Evolutionary conservation across 805 yeast genomes (phyloP).

Genomic region (Ogataea henricii): DNA sequence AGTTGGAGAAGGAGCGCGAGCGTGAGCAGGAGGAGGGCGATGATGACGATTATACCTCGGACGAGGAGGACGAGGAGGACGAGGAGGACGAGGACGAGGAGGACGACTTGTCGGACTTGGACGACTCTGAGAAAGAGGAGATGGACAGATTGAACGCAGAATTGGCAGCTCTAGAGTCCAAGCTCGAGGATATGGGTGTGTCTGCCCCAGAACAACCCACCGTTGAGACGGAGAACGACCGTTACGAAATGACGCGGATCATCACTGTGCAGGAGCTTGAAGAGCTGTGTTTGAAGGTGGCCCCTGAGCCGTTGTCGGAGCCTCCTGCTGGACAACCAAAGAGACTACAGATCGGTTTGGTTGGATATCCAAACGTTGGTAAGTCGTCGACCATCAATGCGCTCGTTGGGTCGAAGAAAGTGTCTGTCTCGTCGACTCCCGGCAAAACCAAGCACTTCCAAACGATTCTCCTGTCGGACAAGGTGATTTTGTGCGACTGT

Average conservation of each 20-base stretch:
- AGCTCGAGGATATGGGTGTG: constrained; percentile 22
- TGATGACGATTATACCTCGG: constrained; percentile 13
- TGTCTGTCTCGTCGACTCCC: constrained; percentile 97
- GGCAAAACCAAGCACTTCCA: constrained; percentile 99
- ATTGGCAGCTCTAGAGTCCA: constrained; percentile 26
- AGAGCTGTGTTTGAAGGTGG: constrained; percentile 67
- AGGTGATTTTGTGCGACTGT: constrained; percentile 92
- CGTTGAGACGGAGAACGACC: constrained; percentile 33
- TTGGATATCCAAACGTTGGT: constrained; percentile 91
- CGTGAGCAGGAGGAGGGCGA: constrained; percentile 29
- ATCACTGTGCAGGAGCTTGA: constrained; percentile 85
- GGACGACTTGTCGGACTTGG: constrained; percentile 13
- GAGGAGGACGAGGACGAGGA: constrained; percentile 24
- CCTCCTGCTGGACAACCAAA: constrained; percentile 59
- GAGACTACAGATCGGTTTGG: constrained; percentile 86
- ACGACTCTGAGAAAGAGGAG: constrained; percentile 24
- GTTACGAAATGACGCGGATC: constrained; percentile 60
- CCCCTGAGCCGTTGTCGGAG: constrained; percentile 66
- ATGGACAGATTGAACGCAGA: constrained; percentile 20
- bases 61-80: constrained; percentile 21
- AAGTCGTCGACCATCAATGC: constrained; percentile 96
- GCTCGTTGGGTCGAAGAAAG: constrained; percentile 92
- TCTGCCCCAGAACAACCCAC: constrained; percentile 19
- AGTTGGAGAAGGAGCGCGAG: constrained; percentile 62
- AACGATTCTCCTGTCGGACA: constrained; percentile 81